A percentile compares a stretch with the other conserved stretches of the same genome.
These are phyloP conservation scores for Pseudisothecium myosuroides DNA, from an alignment of 225 moss, liverwort and hornwort species.

Conservation along the genomic window DNA sequence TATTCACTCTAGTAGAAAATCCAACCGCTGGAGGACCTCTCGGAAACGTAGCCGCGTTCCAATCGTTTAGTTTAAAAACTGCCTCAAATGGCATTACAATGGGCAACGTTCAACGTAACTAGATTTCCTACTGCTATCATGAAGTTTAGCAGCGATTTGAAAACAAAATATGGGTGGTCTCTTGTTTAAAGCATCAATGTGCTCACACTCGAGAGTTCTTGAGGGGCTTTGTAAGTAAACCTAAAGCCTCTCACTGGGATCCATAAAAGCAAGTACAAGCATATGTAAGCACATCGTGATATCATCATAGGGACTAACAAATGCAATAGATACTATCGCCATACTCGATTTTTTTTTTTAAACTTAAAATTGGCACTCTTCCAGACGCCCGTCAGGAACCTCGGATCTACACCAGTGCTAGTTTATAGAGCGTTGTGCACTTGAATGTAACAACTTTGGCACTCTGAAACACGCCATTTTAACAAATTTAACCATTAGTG, in stretches of 20 bases:
- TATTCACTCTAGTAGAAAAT: background rate
- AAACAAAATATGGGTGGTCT: background rate
- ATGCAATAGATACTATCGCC: background rate
- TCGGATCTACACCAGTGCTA: background rate
- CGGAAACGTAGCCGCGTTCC: background rate
- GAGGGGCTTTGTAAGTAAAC: background rate
- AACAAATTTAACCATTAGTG: background rate
- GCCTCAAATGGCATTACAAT: background rate
- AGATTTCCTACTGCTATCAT: background rate
- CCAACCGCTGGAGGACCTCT: background rate
- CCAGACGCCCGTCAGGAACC: background rate
- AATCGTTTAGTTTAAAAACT: background rate
- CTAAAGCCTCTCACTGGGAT: background rate
- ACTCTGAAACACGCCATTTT: background rate
- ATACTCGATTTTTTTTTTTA: too few species aligned
- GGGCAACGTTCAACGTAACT: background rate
- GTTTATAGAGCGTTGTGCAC: background rate
- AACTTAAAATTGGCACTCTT: background rate
- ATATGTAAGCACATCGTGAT: background rate
- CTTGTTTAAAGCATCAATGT: background rate
- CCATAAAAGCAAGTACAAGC: background rate
- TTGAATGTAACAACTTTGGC: background rate
- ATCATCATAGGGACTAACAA: background rate
- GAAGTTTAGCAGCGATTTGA: background rate
- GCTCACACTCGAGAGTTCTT: background rate